Evolutionary conservation across 805 yeast genomes (phyloP).

Genomic region (Myxozyma melibiosi): DNA sequence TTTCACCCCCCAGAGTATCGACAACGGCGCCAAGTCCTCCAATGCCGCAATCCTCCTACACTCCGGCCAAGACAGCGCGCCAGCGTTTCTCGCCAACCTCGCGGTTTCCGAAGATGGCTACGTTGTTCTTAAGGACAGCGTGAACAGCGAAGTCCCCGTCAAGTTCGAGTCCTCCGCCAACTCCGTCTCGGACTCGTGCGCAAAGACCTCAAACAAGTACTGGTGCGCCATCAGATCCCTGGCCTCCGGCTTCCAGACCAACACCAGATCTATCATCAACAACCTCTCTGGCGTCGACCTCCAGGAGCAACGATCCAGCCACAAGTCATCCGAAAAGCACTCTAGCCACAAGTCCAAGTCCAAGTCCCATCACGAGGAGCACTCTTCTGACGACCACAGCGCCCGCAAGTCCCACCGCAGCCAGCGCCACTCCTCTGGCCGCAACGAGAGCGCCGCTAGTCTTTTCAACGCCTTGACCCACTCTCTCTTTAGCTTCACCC

Average conservation of each 20-base stretch:
- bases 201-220: neutral
- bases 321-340: neutral
- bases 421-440: conserved; percentile 4
- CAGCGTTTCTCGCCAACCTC: neutral
- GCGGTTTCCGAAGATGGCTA: neutral
- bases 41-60: too few relatives aligned
- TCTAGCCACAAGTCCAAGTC: too few relatives aligned
- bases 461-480: conserved; percentile 12
- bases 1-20: too few relatives aligned
- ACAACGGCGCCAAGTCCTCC: too few relatives aligned
- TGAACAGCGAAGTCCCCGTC: neutral
- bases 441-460: conserved; percentile 23
- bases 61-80: too few relatives aligned
- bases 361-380: too few relatives aligned
- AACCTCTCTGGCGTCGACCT: neutral
- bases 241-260: neutral
- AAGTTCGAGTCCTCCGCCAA: neutral
- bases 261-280: neutral
- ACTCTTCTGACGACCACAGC: neutral
- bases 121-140: neutral
- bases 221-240: conserved; percentile 4
- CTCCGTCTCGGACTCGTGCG: neutral
- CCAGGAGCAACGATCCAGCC: neutral
- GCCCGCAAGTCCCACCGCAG: neutral
- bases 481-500: conserved; percentile 17